A percentile compares a stretch with the other conserved stretches of the same genome.
Conservation (phyloP, 768 basidiomycete species). For the Boletus reticulatus region DNA sequence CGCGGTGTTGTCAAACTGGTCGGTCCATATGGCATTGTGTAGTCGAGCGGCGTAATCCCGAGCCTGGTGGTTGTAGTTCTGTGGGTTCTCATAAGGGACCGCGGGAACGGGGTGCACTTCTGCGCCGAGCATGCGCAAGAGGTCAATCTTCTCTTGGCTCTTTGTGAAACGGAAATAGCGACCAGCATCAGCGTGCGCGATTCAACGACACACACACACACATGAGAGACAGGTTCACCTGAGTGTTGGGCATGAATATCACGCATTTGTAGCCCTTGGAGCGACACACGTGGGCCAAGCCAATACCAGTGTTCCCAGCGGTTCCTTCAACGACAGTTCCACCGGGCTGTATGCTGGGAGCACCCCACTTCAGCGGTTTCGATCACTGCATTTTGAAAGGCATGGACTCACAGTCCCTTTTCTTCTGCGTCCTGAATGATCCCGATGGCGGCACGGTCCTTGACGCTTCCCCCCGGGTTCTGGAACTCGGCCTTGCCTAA, state of each 20-base stretch:
- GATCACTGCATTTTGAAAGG: neutral
- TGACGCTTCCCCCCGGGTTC: constrained; percentile 97
- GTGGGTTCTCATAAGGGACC: constrained; percentile 91
- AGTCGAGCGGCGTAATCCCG: constrained; percentile 75
- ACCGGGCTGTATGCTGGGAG: constrained; percentile 73
- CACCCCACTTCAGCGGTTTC: neutral
- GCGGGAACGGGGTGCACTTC: constrained; percentile 96
- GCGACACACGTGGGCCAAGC: constrained; percentile 92
- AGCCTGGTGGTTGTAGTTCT: constrained; percentile 98
- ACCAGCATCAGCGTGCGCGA: neutral
- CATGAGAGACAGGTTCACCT: constrained; percentile 44
- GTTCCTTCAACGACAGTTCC: constrained; percentile 98
- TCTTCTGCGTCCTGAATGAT: constrained; percentile 85
- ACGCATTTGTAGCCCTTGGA: constrained; percentile 94
- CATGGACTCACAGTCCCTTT: constrained; percentile 62
- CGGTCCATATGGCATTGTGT: constrained; percentile 89
- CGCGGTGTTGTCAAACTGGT: constrained; percentile 97
- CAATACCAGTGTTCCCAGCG: constrained; percentile 97
- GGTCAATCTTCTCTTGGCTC: constrained; percentile 98
- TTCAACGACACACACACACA: neutral
- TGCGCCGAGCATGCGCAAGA: constrained; percentile 95
- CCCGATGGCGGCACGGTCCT: constrained; percentile 94
- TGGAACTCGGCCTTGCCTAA: constrained; percentile 98
- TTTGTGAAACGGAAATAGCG: constrained; percentile 26
- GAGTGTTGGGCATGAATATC: constrained; percentile 97